These are phyloP conservation scores for Kockovaella imperatae DNA, from an alignment of 768 basidiomycete species.

Conservation along the genomic window DNA sequence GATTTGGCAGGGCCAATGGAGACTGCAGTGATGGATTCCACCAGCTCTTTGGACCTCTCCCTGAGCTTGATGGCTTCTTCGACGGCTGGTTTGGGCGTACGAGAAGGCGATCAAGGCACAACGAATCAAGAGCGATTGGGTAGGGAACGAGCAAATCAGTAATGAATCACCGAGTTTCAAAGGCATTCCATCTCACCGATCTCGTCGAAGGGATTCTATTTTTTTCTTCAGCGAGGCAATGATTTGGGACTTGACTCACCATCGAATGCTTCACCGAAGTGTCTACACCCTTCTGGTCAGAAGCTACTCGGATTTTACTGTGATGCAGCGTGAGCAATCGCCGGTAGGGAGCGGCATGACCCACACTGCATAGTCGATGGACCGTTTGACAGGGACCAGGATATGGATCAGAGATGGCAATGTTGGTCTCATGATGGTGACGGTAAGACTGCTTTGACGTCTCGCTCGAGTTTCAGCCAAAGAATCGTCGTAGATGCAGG, in stretches of 20 bases:
- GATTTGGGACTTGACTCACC: constrained; percentile 51
- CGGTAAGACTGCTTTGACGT: no score
- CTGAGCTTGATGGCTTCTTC: constrained; percentile 96
- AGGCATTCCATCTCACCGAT: constrained; percentile 57
- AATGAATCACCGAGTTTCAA: no score
- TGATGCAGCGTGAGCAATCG: background rate
- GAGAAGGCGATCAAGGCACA: background rate
- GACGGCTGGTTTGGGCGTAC: constrained; percentile 56
- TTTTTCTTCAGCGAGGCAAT: background rate
- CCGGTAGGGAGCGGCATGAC: constrained; percentile 3
- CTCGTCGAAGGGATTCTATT: constrained; percentile 95
- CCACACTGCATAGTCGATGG: constrained; percentile 83
- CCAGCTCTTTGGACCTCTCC: constrained; percentile 51
- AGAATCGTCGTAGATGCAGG: no score
- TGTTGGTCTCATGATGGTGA: constrained; percentile 34
- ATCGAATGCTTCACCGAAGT: constrained; percentile 98
- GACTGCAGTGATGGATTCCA: constrained; percentile 81
- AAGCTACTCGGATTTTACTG: constrained; percentile 88
- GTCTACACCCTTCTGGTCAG: constrained; percentile 90
- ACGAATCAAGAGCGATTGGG: background rate
- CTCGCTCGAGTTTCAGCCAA: no score
- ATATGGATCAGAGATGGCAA: constrained; percentile 62
- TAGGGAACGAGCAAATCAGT: no score
- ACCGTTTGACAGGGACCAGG: constrained; percentile 91
- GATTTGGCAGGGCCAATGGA: constrained; percentile 92